Evolutionary conservation across 768 basidiomycete genomes (phyloP).

Genomic region (Hygrophoropsis aurantiaca): DNA sequence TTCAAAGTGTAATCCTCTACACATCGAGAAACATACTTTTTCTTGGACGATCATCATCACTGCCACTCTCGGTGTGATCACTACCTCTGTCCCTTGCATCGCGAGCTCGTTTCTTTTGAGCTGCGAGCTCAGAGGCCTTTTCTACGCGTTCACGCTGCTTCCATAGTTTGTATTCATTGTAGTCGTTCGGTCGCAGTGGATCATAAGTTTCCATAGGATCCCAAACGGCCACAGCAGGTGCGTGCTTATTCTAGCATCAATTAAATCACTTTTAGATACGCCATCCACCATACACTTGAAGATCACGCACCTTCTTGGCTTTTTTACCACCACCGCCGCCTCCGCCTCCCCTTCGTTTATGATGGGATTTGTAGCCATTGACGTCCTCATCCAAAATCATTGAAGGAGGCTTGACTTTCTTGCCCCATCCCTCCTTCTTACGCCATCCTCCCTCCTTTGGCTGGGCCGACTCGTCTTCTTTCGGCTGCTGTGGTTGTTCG

Average conservation of each 20-base stretch:
- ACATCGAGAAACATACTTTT: conserved; percentile 42
- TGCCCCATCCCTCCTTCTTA: conserved; percentile 70
- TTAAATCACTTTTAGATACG: background rate
- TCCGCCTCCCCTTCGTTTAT: conserved; percentile 53
- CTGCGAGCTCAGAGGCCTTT: conserved; percentile 57
- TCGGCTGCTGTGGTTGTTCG: conserved; percentile 24
- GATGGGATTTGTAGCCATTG: conserved; percentile 73
- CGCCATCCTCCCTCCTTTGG: conserved; percentile 35
- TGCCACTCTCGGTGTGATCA: conserved; percentile 65
- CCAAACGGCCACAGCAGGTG: conserved; percentile 57
- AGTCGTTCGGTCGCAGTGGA: conserved; percentile 82
- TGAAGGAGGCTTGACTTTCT: conserved; percentile 86
- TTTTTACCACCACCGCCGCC: conserved; percentile 49
- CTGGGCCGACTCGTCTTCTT: conserved; percentile 32
- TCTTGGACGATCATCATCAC: conserved; percentile 64
- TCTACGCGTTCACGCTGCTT: conserved; percentile 76
- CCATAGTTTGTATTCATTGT: conserved; percentile 85
- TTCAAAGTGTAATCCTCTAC: conserved; percentile 7
- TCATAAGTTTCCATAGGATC: conserved; percentile 82
- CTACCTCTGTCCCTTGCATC: conserved; percentile 47
- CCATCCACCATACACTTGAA: background rate
- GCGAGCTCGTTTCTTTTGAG: conserved; percentile 59
- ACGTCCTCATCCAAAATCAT: conserved; percentile 90
- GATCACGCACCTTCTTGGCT: conserved; percentile 57
- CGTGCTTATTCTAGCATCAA: conserved; percentile 70